Base-by-base conservation (phyloP, 805 yeast genomes). In the Nakazawaea populi region DNA sequence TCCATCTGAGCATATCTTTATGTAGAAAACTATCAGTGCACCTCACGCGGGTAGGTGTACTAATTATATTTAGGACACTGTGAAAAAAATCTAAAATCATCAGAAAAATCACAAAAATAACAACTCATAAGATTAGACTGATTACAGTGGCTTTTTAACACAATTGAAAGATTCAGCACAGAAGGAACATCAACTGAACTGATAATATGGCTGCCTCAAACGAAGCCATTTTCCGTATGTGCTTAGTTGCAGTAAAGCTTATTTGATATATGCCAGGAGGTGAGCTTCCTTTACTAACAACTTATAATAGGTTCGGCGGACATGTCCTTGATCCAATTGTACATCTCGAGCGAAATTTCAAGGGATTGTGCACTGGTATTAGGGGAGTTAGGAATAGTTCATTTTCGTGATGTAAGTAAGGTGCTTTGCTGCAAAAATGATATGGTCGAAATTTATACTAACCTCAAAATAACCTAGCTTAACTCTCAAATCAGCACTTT, bases 251-350 rank as follows among this genome's bases (percentile, higher is more conserved):
- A 18, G 24, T 3, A 18, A 18, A 18, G 24, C 24, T 18, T 2
- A 18, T 18, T 18, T 3, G 24, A 18, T 18, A 18, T 18, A 18
- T 18, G 24, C 24, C 24, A 18, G 24, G 24, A 18, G 24, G 24
- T 18, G 24, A 18, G 24, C 24, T 18, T 18, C 24, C 24, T 18
- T 18, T 18, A 18, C 24, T 18, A 18, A 18, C 24, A 18, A 18
- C 2, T 18, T 18, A 18, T 18, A 18, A 39, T 36, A 71, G 75
- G 97, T 75, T 91, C 98, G 52, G 98, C 98, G 84, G 96, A 88
- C 62, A 95, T 94, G 98, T 82, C 96, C 44, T 78, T 91, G 60
- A 87, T 92, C 49, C 97, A 94, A 72, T 72, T 89, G 58, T 88
- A 85, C 66, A 80, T 89, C 53, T 89, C 96, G n/a, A 81, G 84